Percentiles rank a stretch among this genome's conserved stretches.
Conservation (phyloP, 176 grass and related monocot species). For the Carex cristatella region DNA sequence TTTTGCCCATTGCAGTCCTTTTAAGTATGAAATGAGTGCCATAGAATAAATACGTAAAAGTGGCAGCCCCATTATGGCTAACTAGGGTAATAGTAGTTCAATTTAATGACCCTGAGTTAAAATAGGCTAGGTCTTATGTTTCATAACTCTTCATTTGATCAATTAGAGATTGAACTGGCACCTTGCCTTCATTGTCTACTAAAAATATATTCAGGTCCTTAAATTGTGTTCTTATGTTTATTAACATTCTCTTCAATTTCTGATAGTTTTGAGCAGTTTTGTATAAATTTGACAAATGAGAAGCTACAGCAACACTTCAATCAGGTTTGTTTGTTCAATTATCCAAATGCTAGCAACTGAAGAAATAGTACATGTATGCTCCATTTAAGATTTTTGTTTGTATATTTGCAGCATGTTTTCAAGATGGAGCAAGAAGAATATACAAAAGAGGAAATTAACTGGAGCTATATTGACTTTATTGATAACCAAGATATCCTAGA, state of each 20-base stretch:
- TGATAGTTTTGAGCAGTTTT: conserved; percentile 96
- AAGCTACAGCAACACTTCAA: conserved; percentile 99
- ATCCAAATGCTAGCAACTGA: neutral
- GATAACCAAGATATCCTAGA: conserved; percentile 96
- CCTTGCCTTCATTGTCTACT: neutral
- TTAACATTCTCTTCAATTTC: conserved; percentile 12
- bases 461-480: conserved; percentile 99
- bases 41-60: neutral
- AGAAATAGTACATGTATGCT: conserved; percentile 2
- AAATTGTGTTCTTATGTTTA: conserved; percentile 13
- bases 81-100: neutral
- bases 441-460: conserved; percentile 97
- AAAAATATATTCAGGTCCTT: conserved; percentile 17
- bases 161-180: neutral
- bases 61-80: neutral
- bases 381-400: neutral
- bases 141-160: neutral
- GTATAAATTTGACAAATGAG: conserved; percentile 99
- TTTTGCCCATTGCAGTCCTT: neutral
- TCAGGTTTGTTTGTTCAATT: conserved; percentile 48
- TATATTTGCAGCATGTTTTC: conserved; percentile 86
- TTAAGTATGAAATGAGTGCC: neutral
- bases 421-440: conserved; percentile 99
- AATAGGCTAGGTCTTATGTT: neutral
- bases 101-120: neutral